These are phyloP conservation scores for Austroboletus eburneus DNA, from an alignment of 768 basidiomycete species.

Conservation along the genomic window DNA sequence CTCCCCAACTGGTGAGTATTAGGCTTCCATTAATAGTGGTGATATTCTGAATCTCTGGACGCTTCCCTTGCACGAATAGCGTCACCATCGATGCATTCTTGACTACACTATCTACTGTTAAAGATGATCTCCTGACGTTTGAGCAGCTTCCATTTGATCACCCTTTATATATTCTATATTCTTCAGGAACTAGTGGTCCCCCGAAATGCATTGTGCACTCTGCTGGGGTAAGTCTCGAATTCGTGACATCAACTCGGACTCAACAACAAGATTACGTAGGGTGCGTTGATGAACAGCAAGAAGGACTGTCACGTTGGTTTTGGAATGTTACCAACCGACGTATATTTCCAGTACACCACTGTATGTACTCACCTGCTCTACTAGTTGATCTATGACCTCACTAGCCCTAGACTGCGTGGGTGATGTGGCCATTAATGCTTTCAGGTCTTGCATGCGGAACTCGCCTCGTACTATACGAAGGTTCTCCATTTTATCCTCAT, in stretches of 20 bases:
- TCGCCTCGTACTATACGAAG: slow-evolving; percentile 58
- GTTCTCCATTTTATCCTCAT: slow-evolving; percentile 65
- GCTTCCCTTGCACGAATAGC: slow-evolving; percentile 6
- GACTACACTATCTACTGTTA: slow-evolving; percentile 31
- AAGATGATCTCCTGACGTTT: slow-evolving; percentile 52
- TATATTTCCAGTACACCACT: slow-evolving; percentile 73
- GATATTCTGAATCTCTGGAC: not conserved
- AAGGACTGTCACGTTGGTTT: slow-evolving; percentile 51
- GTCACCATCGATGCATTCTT: slow-evolving; percentile 50
- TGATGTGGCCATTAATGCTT: slow-evolving; percentile 75
- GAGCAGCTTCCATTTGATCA: slow-evolving; percentile 74
- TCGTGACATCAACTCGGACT: not conserved
- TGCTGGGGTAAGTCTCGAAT: slow-evolving; percentile 51
- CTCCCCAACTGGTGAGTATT: slow-evolving; percentile 20
- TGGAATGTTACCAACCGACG: slow-evolving; percentile 44
- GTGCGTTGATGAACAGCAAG: slow-evolving; percentile 65
- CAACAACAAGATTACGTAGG: slow-evolving; percentile 36
- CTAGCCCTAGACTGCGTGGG: slow-evolving; percentile 61
- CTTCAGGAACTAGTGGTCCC: slow-evolving; percentile 82
- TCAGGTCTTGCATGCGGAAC: slow-evolving; percentile 47
- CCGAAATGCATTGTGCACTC: slow-evolving; percentile 83
- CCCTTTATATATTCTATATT: slow-evolving; percentile 80
- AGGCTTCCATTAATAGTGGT: not conserved
- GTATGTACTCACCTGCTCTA: too few relatives aligned
- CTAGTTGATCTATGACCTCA: slow-evolving; percentile 1